Conservation (phyloP, 208 protist genomes). For the Leptomonas seymouri region DNA sequence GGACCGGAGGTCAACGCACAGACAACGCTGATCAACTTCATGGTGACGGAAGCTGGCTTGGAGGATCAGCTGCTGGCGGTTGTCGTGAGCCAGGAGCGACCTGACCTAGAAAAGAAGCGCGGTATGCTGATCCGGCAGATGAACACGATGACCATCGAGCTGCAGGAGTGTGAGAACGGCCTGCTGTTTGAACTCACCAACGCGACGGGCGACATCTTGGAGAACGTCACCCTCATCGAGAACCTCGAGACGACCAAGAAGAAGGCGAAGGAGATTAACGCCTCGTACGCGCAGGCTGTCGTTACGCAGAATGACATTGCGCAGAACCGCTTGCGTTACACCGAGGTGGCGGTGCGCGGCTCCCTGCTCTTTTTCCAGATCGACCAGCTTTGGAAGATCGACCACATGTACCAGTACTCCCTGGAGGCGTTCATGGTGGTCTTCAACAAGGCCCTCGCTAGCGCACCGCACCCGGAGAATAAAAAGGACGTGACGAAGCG, state of each 20-base stretch:
- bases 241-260: conserved; percentile 98
- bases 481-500: conserved; percentile 93
- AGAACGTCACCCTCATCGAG: conserved; percentile 96
- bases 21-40: conserved; percentile 99
- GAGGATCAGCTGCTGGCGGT: conserved; percentile 99
- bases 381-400: conserved; percentile 96
- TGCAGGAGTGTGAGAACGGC: conserved; percentile 97
- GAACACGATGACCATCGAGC: conserved; percentile 98
- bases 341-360: conserved; percentile 94
- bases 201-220: conserved; percentile 96
- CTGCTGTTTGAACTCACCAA: conserved; percentile 96
- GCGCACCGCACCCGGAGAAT: conserved; percentile 88
- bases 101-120: conserved; percentile 97
- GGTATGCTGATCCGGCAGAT: conserved; percentile 95
- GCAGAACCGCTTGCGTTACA: conserved; percentile 95
- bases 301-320: conserved; percentile 96
- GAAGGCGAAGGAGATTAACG: conserved; percentile 96
- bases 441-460: conserved; percentile 96
- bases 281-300: conserved; percentile 93
- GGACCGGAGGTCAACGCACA: conserved; percentile 99
- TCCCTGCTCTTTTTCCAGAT: conserved; percentile 98
- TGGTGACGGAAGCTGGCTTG: conserved; percentile 97
- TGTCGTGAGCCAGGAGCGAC: conserved; percentile 97
- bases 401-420: conserved; percentile 99
- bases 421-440: conserved; percentile 98